Conservation (phyloP, 2,329 filamentous ascomycete genomes). For the Phialophora expanda region DNA sequence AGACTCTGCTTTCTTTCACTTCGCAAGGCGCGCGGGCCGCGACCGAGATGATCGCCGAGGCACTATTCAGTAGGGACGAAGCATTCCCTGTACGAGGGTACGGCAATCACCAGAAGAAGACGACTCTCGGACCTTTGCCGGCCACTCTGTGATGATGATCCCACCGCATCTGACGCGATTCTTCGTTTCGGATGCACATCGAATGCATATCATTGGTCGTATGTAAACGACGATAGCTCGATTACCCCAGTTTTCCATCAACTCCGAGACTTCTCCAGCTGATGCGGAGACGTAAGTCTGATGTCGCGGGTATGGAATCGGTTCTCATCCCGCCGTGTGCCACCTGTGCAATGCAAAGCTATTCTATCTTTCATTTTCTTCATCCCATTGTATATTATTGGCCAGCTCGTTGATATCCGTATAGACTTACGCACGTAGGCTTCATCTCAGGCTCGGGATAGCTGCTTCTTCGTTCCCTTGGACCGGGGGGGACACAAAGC, state of each 20-base stretch:
- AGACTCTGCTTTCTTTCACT: neutral
- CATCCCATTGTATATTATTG: neutral
- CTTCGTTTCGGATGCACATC: neutral
- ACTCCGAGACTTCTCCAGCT: conserved; percentile 16
- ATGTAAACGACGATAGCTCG: neutral
- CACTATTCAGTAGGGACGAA: neutral
- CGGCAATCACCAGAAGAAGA: neutral
- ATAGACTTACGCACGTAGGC: neutral
- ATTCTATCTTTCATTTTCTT: neutral
- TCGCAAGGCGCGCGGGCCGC: neutral
- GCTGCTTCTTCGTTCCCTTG: neutral
- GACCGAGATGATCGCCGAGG: neutral
- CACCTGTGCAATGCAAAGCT: neutral
- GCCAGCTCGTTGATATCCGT: neutral
- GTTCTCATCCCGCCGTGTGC: neutral
- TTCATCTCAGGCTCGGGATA: neutral
- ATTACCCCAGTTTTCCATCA: neutral
- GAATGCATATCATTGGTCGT: neutral
- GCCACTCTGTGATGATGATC: neutral
- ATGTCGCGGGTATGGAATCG: conserved; percentile 10
- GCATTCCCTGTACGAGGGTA: neutral
- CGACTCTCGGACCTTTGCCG: neutral
- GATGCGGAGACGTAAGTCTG: conserved; percentile 18
- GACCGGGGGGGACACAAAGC: neutral
- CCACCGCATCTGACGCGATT: neutral